Percentiles rank a stretch among this genome's conserved stretches.
Conservation (phyloP, 768 basidiomycete species). For the Suillus subaureus region DNA sequence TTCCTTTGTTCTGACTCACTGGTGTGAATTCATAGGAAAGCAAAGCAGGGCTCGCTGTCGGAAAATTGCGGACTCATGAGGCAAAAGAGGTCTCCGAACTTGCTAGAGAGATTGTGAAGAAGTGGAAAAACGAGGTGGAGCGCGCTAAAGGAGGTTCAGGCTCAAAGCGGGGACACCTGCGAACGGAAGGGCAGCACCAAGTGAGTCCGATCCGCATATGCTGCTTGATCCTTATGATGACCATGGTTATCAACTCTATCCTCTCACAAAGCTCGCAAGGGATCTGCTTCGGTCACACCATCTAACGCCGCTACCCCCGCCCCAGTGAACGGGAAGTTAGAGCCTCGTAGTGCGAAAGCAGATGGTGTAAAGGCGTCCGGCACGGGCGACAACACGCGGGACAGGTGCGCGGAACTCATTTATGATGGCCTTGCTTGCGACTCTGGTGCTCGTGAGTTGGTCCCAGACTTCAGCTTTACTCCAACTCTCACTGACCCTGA, state of each 20-base stretch:
- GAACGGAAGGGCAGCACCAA: conserved; percentile 35
- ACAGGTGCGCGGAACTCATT: conserved; percentile 86
- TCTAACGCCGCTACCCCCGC: conserved; percentile 36
- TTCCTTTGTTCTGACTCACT: background rate
- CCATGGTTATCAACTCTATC: conserved; percentile 2
- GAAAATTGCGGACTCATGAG: conserved; percentile 78
- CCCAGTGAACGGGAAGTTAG: conserved; percentile 35
- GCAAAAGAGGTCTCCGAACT: conserved; percentile 75
- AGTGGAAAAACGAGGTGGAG: conserved; percentile 90
- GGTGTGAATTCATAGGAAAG: conserved; percentile 63
- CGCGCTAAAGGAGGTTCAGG: conserved; percentile 49
- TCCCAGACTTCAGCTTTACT: background rate
- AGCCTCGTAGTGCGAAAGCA: conserved; percentile 59
- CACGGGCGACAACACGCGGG: conserved; percentile 74
- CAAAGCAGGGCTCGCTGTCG: conserved; percentile 89
- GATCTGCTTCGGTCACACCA: conserved; percentile 42
- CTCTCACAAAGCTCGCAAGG: conserved; percentile 29
- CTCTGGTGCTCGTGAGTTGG: conserved; percentile 80
- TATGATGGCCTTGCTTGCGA: conserved; percentile 91
- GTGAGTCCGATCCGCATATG: conserved; percentile 34
- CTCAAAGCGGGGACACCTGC: conserved; percentile 12
- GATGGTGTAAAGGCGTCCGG: conserved; percentile 64
- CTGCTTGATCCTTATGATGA: conserved; percentile 1
- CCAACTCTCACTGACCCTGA: conserved; percentile 7
- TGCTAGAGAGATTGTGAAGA: conserved; percentile 89